Base-by-base conservation (phyloP, 495 filamentous ascomycete genomes). In the Hyaloscypha bicolor region DNA sequence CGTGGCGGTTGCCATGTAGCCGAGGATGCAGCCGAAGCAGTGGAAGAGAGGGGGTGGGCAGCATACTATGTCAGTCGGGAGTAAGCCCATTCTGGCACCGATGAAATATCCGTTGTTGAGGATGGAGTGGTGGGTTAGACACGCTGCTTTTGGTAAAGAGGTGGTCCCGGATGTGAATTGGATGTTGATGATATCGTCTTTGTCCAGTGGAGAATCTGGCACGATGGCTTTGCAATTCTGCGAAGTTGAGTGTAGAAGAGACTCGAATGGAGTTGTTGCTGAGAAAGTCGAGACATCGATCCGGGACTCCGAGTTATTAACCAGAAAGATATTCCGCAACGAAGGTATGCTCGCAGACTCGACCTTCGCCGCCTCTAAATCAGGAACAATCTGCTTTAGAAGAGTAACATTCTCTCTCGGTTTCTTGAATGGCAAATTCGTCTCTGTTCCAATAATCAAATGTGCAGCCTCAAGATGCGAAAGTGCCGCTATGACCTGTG, bases 81-180 rank as follows among this genome's bases (percentile, higher is more conserved):
- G 89, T 11, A 97, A 83, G 0, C 89, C 85, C 93, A 97, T 96
- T 21, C 93, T 81, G 68, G 89, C 83, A 2, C 92, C 93, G 68
- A 96, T 94, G 48, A 90, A 87, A 9, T 82, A 84, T 37, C 93
- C 93, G 74, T 97, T 97, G 75, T 99, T 99, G 51, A 99, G 81
- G 67, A 99, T 97, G 12, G 84, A 87, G 9, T 81, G 84, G 77
- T 99, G 95, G 6, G 85, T 89, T 4, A 99, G 84, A 78, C 93
- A 96, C 1, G 94, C 93, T 0, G 95, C 95, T 80, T 99, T 99
- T 3, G 95, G 95, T 73, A 85, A 80, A 0, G 88, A 89, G 0
- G 94, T 99, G 8, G 94, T 99, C 32, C 94, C 95, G 8, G 91
- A 94, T 9, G 95, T 99, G 78, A 97, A 99, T 74, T 99, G 95